These are phyloP conservation scores for Ramaria sp. DNA, from an alignment of 768 basidiomycete genomes.

Conservation along the genomic window DNA sequence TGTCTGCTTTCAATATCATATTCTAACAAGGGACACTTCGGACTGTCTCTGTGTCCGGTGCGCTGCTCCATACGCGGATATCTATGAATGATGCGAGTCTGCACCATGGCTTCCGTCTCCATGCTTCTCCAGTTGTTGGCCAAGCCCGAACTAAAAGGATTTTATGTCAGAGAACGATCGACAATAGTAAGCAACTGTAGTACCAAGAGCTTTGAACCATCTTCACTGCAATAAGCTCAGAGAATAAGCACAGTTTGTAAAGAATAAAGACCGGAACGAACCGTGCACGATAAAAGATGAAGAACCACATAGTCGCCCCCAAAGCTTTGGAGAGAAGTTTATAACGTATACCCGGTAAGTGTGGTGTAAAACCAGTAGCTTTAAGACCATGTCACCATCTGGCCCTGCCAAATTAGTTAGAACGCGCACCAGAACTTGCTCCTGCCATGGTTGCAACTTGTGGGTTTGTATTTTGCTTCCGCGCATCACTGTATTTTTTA, in stretches of 20 bases:
- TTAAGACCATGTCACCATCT: conserved; percentile 4
- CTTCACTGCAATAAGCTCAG: conserved; percentile 41
- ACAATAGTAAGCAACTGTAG: conserved; percentile 1
- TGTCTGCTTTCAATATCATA: too few relatives aligned
- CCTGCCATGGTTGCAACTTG: conserved; percentile 8
- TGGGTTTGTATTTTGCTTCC: background rate
- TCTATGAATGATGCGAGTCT: background rate
- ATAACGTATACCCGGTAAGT: conserved; percentile 68
- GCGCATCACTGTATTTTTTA: background rate
- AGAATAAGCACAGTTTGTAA: background rate
- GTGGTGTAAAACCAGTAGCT: conserved; percentile 73
- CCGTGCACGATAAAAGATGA: conserved; percentile 94
- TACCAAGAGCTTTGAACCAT: conserved; percentile 67
- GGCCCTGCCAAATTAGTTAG: background rate
- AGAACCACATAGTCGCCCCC: conserved; percentile 97
- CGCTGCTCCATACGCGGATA: background rate
- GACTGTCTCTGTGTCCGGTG: too few relatives aligned
- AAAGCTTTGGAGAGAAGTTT: conserved; percentile 73
- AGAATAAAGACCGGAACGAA: conserved; percentile 28
- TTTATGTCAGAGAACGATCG: background rate
- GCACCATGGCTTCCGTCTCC: background rate
- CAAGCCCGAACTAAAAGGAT: conserved; percentile 1
- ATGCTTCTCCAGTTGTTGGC: background rate
- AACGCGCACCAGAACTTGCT: background rate
- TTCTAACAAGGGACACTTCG: too few relatives aligned